phyloP scores from a whole-genome alignment of 2,329 filamentous ascomycete genomes.

The Clonostachys byssicola region DNA sequence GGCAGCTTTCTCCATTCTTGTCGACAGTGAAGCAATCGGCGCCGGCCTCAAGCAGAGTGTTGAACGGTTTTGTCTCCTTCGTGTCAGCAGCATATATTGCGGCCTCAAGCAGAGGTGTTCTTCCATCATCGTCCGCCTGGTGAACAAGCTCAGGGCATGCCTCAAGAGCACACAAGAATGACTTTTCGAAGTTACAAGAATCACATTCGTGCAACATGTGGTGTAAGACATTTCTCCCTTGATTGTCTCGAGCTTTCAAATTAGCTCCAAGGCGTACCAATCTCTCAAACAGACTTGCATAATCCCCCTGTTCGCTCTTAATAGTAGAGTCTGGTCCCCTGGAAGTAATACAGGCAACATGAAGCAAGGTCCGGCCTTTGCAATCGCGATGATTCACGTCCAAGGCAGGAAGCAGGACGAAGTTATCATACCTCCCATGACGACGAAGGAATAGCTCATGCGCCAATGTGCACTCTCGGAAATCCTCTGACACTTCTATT shows the following conservation, averaged over 20 bases:
- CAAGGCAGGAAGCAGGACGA: not conserved
- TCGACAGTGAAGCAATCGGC: not conserved
- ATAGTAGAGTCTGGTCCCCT: not conserved
- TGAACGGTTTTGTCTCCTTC: not conserved
- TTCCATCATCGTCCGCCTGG: not conserved
- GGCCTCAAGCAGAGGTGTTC: not conserved
- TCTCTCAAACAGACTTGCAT: not conserved
- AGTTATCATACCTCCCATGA: not conserved
- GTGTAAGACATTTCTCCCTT: not conserved
- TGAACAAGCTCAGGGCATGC: not conserved
- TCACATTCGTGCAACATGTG: not conserved
- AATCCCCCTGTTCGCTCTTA: too few relatives aligned
- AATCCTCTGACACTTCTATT: not conserved
- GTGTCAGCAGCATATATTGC: not conserved
- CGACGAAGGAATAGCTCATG: not conserved
- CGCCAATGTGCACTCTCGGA: not conserved
- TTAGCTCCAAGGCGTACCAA: not conserved
- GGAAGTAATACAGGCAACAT: too few relatives aligned
- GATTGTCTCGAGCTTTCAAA: not conserved
- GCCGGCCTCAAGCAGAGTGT: not conserved
- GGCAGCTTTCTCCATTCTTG: not conserved
- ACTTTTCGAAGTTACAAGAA: not conserved
- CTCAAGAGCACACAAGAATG: too few relatives aligned
- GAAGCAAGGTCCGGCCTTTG: not conserved
- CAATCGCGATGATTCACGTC: not conserved